These are phyloP conservation scores for Sutorius australiensis DNA, from an alignment of 768 basidiomycete genomes.

Conservation along the genomic window DNA sequence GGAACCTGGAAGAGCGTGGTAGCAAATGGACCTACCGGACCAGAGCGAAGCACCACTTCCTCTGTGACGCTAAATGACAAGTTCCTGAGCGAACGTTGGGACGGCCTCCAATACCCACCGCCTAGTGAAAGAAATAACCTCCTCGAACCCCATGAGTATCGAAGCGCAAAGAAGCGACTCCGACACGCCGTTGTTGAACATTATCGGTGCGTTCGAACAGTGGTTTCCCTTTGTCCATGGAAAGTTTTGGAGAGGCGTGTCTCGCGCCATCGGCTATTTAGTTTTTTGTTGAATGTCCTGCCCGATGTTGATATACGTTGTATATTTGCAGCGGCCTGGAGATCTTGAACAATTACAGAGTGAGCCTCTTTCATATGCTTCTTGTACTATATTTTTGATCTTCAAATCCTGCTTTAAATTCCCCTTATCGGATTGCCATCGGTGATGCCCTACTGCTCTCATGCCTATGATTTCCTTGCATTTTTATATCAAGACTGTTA, in stretches of 20 bases:
- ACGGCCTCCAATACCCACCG: not conserved
- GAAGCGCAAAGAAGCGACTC: conserved; percentile 78
- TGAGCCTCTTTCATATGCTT: conserved; percentile 26
- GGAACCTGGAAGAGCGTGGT: not conserved
- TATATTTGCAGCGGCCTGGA: conserved; percentile 60
- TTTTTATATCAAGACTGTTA: conserved; percentile 55
- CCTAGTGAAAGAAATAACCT: not conserved
- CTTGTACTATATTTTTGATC: not conserved
- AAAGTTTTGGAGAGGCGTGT: not conserved
- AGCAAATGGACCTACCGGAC: not conserved
- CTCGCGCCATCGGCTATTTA: not conserved
- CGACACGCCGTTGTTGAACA: conserved; percentile 81
- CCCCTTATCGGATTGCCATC: not conserved
- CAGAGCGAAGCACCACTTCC: not conserved
- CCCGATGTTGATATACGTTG: conserved; percentile 9
- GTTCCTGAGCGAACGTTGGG: not conserved
- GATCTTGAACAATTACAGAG: conserved; percentile 84
- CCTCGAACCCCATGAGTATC: conserved; percentile 74
- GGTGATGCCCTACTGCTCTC: not conserved
- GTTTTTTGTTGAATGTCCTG: not conserved
- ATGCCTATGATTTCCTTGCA: not conserved
- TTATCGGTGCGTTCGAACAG: conserved; percentile 53
- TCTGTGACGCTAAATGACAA: not conserved
- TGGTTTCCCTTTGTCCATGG: not conserved
- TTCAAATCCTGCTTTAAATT: not conserved